phyloP scores from a whole-genome alignment of 2,329 filamentous ascomycete genomes.

The Escovopsis sp. region DNA sequence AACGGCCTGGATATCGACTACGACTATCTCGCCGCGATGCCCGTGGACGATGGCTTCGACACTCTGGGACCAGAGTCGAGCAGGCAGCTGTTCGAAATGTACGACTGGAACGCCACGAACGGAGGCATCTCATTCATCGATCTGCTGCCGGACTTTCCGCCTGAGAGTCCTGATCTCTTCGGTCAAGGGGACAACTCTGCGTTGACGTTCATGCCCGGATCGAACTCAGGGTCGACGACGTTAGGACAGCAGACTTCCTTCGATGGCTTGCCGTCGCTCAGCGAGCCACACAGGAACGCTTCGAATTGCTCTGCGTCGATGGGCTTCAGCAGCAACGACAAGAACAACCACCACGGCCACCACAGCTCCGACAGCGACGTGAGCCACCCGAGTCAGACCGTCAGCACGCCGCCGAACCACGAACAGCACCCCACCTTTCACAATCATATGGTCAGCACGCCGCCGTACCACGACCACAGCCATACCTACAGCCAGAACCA shows the following conservation, averaged over 20 bases:
- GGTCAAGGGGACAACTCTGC: conserved; percentile 1
- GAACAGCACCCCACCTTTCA: conserved; percentile 4
- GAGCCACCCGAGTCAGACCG: conserved; percentile 3
- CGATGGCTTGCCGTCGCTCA: conserved; percentile 2
- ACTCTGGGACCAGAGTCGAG: not conserved
- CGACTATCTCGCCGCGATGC: not conserved
- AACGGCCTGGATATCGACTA: not conserved
- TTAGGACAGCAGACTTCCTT: conserved; percentile 1
- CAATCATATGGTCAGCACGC: too few relatives aligned
- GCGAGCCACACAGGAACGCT: conserved; percentile 9
- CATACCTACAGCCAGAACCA: too few relatives aligned
- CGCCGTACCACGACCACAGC: too few relatives aligned
- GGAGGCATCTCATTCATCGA: conserved; percentile 22
- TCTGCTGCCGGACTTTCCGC: conserved; percentile 13
- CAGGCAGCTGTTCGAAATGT: conserved; percentile 16
- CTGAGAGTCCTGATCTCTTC: conserved; percentile 6
- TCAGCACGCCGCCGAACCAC: conserved; percentile 4
- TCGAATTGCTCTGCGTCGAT: conserved; percentile 18
- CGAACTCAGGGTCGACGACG: not conserved
- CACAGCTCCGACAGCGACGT: too few relatives aligned
- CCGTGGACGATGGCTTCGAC: not conserved
- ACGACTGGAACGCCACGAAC: conserved; percentile 13
- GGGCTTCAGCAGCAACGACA: conserved; percentile 14
- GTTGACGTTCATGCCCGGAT: too few relatives aligned
- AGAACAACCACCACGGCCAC: too few relatives aligned